phyloP scores from a whole-genome alignment of 345 rosid species.

The Punica granatum region DNA sequence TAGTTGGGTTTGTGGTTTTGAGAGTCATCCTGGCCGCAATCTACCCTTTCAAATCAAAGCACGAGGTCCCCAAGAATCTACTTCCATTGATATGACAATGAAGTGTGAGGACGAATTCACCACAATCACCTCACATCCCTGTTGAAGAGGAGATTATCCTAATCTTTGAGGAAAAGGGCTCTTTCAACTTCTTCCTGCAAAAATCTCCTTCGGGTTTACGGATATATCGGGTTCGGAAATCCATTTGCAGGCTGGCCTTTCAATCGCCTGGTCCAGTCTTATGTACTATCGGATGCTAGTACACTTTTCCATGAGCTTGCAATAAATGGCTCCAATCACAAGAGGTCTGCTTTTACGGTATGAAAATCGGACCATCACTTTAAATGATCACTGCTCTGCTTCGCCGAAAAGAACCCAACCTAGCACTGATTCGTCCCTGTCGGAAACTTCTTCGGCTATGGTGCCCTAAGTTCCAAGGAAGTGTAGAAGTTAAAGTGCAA shows the following conservation, averaged over 20 bases:
- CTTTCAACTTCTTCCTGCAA: not conserved
- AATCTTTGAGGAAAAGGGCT: not conserved
- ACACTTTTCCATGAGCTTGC: not conserved
- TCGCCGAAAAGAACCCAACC: not conserved
- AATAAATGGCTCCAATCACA: not conserved
- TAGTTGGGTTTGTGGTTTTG: too few relatives aligned
- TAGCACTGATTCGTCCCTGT: not conserved
- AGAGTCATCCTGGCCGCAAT: not conserved
- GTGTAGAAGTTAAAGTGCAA: slow-evolving; percentile 6
- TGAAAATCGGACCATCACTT: not conserved
- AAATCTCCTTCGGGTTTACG: not conserved
- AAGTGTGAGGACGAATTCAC: not conserved
- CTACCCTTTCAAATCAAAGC: not conserved
- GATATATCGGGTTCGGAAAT: not conserved
- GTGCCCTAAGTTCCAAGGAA: not conserved
- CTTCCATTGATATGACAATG: not conserved
- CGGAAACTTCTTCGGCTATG: not conserved
- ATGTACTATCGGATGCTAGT: not conserved
- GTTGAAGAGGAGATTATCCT: not conserved
- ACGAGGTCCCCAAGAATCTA: not conserved
- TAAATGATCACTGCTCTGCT: not conserved
- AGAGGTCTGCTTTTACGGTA: not conserved
- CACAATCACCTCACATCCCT: not conserved
- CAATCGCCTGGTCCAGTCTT: not conserved
- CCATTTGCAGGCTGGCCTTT: not conserved